A percentile compares a stretch with the other conserved stretches of the same genome.
Conservation (phyloP, 1,284 basidiomycete genomes). For the Cryptococcus floricola region DNA sequence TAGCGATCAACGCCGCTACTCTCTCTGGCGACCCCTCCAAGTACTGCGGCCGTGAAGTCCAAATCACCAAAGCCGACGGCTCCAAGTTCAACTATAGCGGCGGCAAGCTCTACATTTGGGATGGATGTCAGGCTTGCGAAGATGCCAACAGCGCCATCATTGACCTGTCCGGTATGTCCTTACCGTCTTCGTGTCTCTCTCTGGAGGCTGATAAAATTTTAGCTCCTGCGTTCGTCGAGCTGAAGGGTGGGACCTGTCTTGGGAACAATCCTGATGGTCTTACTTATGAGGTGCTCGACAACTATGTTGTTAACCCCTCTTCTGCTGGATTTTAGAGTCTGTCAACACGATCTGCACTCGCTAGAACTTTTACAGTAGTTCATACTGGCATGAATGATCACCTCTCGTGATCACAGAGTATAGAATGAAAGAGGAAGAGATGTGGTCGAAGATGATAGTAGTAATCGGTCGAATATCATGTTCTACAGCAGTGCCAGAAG, state of each 20-base stretch:
- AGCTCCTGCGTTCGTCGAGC: conserved; percentile 11
- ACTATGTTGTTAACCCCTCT: conserved; percentile 10
- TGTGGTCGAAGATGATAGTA: no score
- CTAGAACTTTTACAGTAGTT: no score
- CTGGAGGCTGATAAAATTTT: not conserved
- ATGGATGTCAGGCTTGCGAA: conserved; percentile 29
- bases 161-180: conserved; percentile 25
- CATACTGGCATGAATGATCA: no score
- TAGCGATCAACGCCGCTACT: conserved; percentile 20
- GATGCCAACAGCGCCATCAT: conserved; percentile 16
- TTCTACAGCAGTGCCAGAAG: no score
- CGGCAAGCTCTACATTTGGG: conserved; percentile 34
- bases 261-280: conserved; percentile 31
- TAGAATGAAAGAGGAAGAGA: no score
- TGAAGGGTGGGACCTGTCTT: conserved; percentile 16
- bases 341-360: no score
- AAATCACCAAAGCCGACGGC: conserved; percentile 17
- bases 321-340: conserved; percentile 5
- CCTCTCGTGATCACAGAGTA: no score
- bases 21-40: conserved; percentile 14
- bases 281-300: conserved; percentile 28
- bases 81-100: conserved; percentile 11
- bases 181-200: not conserved
- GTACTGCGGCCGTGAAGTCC: conserved; percentile 26
- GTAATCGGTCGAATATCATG: no score